Base-by-base conservation (phyloP, 2,329 filamentous ascomycete genomes). In the Pyrenophora tritici-repentis region DNA sequence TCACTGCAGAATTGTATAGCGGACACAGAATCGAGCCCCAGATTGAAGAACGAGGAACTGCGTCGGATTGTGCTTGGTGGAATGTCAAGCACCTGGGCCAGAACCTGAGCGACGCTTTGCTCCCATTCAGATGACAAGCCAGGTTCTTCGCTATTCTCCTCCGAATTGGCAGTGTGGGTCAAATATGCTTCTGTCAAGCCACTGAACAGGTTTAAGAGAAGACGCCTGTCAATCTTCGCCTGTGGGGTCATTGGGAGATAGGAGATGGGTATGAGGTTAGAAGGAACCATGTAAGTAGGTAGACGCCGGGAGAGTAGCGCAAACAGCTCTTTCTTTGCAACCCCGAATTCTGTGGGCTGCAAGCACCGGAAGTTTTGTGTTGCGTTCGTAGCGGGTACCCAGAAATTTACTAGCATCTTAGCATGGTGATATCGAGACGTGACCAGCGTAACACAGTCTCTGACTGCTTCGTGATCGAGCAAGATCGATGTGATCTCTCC, bases 21-120 rank as follows among this genome's bases (percentile, higher is more conserved):
- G 6, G 87, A 88, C 20, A 96, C 84, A 0, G 91, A 96, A 67
- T 96, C 91, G 5, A 97, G 71, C 0, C 92, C 92, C 2, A 96
- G 72, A n/a, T 81, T 83, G 47, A 88, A 86, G 53, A 96, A 88
- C 0, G 91, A 90, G 0, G 85, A 87, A 74, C 86, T 86, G 26
- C 83, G 82, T 8, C 73, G 75, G 32, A 96, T 78, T 0, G 77
- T 72, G 1, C 68, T 60, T 3, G 66, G 49, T 0, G 81, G 65
- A 1, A 83, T 66, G 0, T 74, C 66, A 1, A 87, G 76, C 0
- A 80, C 74, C 4, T 77, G 61, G 0, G 82, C 76, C 6, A 95
- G 72, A 1, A 80, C 74, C 0, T 76, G 56, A 1, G 83, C 83
- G 46, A 95, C 78, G 0, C 66, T 56, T 1, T 55, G 64, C 64